A percentile compares a stretch with the other conserved stretches of the same genome.
These are phyloP conservation scores for Ochetophila trinervis DNA, from an alignment of 306 rosid genomes.

Conservation along the genomic window DNA sequence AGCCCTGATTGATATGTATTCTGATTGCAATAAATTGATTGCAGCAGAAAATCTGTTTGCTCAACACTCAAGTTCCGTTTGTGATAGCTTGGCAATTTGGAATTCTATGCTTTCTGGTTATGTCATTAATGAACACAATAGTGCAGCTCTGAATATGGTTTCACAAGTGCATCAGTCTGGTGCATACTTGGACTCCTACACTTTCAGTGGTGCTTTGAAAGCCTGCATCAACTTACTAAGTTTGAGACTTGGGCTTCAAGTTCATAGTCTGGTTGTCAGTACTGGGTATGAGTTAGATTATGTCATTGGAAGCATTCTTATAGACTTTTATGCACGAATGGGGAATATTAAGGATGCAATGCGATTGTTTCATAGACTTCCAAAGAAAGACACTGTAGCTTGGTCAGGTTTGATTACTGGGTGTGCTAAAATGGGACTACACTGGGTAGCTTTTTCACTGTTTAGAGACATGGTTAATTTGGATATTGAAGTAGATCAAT, in stretches of 20 bases:
- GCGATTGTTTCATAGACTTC: constrained; percentile 57
- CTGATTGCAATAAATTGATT: constrained; percentile 49
- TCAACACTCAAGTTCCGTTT: constrained; percentile 35
- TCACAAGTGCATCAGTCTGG: constrained; percentile 46
- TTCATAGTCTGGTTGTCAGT: constrained; percentile 69
- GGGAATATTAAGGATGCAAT: constrained; percentile 53
- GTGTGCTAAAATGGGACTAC: constrained; percentile 60
- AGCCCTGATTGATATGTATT: constrained; percentile 81
- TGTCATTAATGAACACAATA: constrained; percentile 39
- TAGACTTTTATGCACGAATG: constrained; percentile 52
- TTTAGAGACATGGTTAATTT: constrained; percentile 54
- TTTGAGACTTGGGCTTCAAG: constrained; percentile 57
- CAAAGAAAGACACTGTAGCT: constrained; percentile 61
- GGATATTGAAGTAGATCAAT: constrained; percentile 60
- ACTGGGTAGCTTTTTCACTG: constrained; percentile 49
- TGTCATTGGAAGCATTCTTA: constrained; percentile 75
- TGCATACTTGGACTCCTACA: constrained; percentile 54
- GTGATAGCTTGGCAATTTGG: constrained; percentile 57
- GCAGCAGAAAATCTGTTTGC: constrained; percentile 54
- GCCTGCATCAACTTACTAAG: constrained; percentile 50
- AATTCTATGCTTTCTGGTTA: constrained; percentile 86
- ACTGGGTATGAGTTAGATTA: constrained; percentile 58
- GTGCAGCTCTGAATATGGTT: constrained; percentile 51
- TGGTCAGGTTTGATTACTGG: constrained; percentile 84
- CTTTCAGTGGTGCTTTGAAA: constrained; percentile 63